phyloP scores from a whole-genome alignment of 345 rosid species.

The Tarenaya hassleriana region DNA sequence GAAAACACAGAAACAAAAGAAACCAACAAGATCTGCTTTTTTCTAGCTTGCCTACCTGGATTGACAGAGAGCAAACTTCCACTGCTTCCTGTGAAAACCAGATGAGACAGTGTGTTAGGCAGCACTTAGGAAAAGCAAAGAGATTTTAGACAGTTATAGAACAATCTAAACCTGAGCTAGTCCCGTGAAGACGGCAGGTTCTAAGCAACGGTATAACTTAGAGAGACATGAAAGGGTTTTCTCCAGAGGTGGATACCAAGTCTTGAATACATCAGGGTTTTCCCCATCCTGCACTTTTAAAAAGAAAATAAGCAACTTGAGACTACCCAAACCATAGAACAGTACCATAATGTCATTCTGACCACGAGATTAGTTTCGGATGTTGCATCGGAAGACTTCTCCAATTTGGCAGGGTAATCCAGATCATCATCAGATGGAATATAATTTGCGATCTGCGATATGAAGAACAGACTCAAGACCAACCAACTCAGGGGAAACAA shows the following conservation, averaged over 20 bases:
- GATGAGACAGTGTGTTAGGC: slow-evolving; percentile 20
- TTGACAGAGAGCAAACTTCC: slow-evolving; percentile 79
- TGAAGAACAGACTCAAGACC: slow-evolving; percentile 21
- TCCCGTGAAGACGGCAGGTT: slow-evolving; percentile 84
- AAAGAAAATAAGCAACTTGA: slow-evolving; percentile 17
- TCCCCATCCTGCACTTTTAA: slow-evolving; percentile 49
- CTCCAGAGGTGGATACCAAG: slow-evolving; percentile 97
- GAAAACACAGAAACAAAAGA: neutral
- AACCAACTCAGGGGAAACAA: slow-evolving; percentile 13
- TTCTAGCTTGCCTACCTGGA: slow-evolving; percentile 63
- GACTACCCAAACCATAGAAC: slow-evolving; percentile 7
- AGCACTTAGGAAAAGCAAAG: slow-evolving; percentile 14
- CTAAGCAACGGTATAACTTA: slow-evolving; percentile 80
- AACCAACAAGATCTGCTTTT: slow-evolving; percentile 12
- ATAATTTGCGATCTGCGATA: slow-evolving; percentile 80
- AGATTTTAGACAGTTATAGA: slow-evolving; percentile 3
- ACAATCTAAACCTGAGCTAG: slow-evolving; percentile 77
- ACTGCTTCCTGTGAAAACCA: slow-evolving; percentile 81
- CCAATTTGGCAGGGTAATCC: slow-evolving; percentile 90
- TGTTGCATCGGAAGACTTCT: slow-evolving; percentile 39
- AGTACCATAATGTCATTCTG: neutral
- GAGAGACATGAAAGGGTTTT: slow-evolving; percentile 89
- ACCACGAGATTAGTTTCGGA: slow-evolving; percentile 40
- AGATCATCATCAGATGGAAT: slow-evolving; percentile 69
- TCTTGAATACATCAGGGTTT: slow-evolving; percentile 54